Evolutionary conservation across 2,329 filamentous ascomycete species (phyloP).

Genomic region (Xylariaceae sp.): DNA sequence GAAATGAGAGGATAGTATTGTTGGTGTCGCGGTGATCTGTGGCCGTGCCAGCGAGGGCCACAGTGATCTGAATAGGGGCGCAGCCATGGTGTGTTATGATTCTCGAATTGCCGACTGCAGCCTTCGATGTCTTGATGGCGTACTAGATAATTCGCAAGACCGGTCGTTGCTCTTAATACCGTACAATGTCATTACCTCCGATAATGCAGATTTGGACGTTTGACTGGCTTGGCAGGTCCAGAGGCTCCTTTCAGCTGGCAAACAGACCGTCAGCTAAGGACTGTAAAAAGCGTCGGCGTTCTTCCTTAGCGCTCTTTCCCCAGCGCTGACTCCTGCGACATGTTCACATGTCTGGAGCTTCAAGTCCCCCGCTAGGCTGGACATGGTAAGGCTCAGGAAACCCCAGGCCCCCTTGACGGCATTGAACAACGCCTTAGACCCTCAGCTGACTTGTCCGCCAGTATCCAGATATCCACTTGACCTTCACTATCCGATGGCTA

Average conservation of each 20-base stretch:
- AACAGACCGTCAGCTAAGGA: no score
- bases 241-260: neutral
- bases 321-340: no score
- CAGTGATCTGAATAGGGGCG: slow-evolving; percentile 26
- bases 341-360: neutral
- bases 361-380: neutral
- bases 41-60: slow-evolving; percentile 27
- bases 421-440: neutral
- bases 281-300: no score
- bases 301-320: no score
- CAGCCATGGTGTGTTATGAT: slow-evolving; percentile 25
- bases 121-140: slow-evolving; percentile 4
- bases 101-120: neutral
- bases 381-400: neutral
- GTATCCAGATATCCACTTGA: neutral
- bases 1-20: slow-evolving; percentile 13
- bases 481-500: slow-evolving; percentile 17
- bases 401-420: neutral
- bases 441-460: neutral
- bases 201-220: slow-evolving; percentile 5
- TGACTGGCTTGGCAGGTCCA: neutral
- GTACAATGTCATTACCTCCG: neutral
- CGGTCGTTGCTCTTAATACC: neutral
- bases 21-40: slow-evolving; percentile 24
- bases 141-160: neutral